Base-by-base conservation (phyloP, 768 basidiomycete genomes). In the Collybia nuda region DNA sequence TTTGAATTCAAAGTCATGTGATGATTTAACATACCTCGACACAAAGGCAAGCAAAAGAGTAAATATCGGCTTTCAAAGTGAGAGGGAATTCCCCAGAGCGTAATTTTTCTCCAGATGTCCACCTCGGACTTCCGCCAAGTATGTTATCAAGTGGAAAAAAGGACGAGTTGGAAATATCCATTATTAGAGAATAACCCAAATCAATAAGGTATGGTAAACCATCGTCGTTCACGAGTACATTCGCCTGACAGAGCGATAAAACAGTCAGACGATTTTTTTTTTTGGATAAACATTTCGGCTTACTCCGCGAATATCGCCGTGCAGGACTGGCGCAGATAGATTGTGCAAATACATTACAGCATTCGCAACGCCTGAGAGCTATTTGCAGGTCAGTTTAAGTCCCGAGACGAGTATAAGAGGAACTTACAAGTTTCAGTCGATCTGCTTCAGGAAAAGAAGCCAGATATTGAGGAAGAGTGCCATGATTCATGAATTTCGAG, bases 251-350 rank as follows among this genome's bases (percentile, higher is more conserved):
- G 9, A 3, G n/a, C 5, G 15, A 14, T 21, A 19, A 12, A 18
- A 52, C 35, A 7, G 19, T 32, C 9, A 37, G n/a, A n/a, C n/a
- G n/a, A n/a, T n/a, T n/a, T n/a, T n/a, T n/a, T n/a, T 8, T 9
- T 5, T 19, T 11, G n/a, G 35, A n/a, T 43, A n/a, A 7, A 9
- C 9, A 1, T 26, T 26, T 26, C 3, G 47, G n/a, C 53, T 46
- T 49, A 53, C 58, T 19, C 52, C 58, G 32, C 54, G 53, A 7
- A 60, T 29, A 24, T 60, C 58, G 12, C 56, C 58, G 32, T 60
- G 58, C 14, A 57, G 19, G 19, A 57, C 38, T 3, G 58, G 56
- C 11, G 7, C 18, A 1, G 49, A 22, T 14, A 53, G 42, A 26
- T 22, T 44, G 40, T 60, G 58, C 12, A 60, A 23, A 24, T 57